Conservation (phyloP, 179 eudicot genomes). For the Drosera spatulata region DNA sequence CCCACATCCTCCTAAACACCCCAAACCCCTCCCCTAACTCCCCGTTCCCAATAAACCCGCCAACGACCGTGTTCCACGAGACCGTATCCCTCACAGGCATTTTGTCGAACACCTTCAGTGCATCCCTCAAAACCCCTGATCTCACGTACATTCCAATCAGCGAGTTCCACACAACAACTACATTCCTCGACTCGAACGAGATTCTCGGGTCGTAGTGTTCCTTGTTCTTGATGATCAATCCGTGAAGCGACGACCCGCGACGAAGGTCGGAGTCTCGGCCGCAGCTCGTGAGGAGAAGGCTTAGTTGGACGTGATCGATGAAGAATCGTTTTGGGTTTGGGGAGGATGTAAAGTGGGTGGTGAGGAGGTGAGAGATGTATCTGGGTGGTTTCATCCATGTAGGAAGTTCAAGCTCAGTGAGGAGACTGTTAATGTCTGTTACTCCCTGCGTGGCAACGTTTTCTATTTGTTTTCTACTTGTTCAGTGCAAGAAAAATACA, state of each 20-base stretch:
- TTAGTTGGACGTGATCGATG: slow-evolving; percentile 27
- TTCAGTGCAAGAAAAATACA: no score
- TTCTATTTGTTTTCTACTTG: no score
- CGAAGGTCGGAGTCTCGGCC: slow-evolving; percentile 41
- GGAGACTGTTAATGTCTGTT: no score
- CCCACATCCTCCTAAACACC: slow-evolving; percentile 38
- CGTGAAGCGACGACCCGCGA: slow-evolving; percentile 69
- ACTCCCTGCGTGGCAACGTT: no score
- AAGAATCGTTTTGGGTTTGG: slow-evolving; percentile 6
- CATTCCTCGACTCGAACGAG: slow-evolving; percentile 5
- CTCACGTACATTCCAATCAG: slow-evolving; percentile 44
- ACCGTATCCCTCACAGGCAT: slow-evolving; percentile 63
- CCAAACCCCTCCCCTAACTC: slow-evolving; percentile 34
- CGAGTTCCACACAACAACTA: slow-evolving; percentile 51
- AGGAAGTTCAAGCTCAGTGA: no score
- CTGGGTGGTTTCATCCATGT: no score
- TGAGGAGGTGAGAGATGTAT: no score
- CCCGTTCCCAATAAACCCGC: slow-evolving; percentile 38
- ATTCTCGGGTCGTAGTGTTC: slow-evolving; percentile 16
- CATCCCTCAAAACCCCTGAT: slow-evolving; percentile 30
- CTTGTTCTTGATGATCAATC: slow-evolving; percentile 39
- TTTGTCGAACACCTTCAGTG: no score
- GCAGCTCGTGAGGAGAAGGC: slow-evolving; percentile 37
- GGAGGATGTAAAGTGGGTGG: no score
- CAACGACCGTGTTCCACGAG: slow-evolving; percentile 69